Evolutionary conservation across 768 basidiomycete genomes (phyloP).

Genomic region (Leccinum imitatum): DNA sequence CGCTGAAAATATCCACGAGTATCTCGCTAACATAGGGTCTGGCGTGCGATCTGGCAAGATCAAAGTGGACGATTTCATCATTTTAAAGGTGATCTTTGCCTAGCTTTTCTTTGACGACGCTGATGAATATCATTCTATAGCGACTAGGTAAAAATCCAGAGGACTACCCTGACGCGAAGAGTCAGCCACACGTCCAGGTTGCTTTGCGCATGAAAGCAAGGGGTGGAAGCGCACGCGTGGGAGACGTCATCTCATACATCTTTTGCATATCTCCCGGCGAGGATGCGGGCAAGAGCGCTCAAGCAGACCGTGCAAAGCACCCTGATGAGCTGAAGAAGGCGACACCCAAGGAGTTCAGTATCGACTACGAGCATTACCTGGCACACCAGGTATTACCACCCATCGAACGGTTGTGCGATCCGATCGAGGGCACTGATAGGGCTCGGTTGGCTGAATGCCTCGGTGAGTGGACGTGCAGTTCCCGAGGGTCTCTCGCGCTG

Average conservation of each 20-base stretch:
- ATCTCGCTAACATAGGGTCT: constrained; percentile 72
- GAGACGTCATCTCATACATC: constrained; percentile 95
- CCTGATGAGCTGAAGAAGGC: constrained; percentile 87
- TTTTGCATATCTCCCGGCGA: constrained; percentile 83
- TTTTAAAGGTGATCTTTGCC: constrained; percentile 70
- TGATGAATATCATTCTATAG: constrained; percentile 38
- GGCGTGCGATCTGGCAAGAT: constrained; percentile 75
- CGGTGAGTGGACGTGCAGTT: constrained; percentile 47
- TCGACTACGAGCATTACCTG: constrained; percentile 92
- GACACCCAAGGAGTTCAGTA: constrained; percentile 55
- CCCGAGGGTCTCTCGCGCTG: not conserved
- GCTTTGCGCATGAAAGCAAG: constrained; percentile 86
- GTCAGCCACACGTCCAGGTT: constrained; percentile 95
- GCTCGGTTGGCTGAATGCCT: constrained; percentile 89
- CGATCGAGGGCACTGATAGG: constrained; percentile 94
- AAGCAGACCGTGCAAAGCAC: constrained; percentile 90
- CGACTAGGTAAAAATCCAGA: constrained; percentile 95
- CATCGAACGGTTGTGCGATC: constrained; percentile 91
- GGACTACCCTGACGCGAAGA: constrained; percentile 95
- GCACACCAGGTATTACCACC: constrained; percentile 92
- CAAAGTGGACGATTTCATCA: constrained; percentile 90
- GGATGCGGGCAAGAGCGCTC: constrained; percentile 66
- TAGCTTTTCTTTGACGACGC: not conserved
- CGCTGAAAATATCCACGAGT: constrained; percentile 91
- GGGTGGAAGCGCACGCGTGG: constrained; percentile 75